Base-by-base conservation (phyloP, 163 green algal genomes). In the Chlamydomonas reinhardtii region DNA sequence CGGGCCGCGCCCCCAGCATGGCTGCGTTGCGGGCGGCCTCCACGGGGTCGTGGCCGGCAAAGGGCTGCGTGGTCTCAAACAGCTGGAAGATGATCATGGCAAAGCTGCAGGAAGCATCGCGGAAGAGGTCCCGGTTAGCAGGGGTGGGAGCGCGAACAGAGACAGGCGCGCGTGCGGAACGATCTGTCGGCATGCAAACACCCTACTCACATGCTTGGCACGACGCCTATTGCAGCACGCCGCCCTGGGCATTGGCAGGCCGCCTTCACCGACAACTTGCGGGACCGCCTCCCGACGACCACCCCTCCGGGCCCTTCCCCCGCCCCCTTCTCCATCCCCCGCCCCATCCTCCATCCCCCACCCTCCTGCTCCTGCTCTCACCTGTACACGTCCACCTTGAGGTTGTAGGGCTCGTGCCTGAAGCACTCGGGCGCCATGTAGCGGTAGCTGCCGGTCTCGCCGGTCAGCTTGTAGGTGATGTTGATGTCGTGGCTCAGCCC, bases 361-460 rank as follows among this genome's bases (percentile, higher is more conserved):
- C 74, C 61, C 73, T 93, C 81, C 80, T 94, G 96, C 43, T n/a
- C n/a, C n/a, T n/a, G n/a, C n/a, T n/a, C n/a, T 90, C 85, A 98
- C 59, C 91, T 95, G 92, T 98, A 98, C 70, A 95, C 91, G 78
- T 95, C 91, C 5, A 97, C 93, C 82, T 95, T 97, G 81, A 94
- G 92, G 93, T 98, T 98, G 94, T 99, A 99, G 15, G 94, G 95
- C 92, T 99, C 96, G 90, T 99, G 96, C 37, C 95, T 91, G 89
- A 91, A 91, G 71, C 80, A 86, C 80, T 86, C 70, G 12, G 69
- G 59, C n/a, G 72, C 75, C 88, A 85, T 89, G 96, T 97, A 98
- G 31, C 96, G 66, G 83, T 96, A 96, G 52, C 87, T 94, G 68
- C 95, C 95, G 29, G 96, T 98, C 87, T 98, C 96, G 11, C 96